Base-by-base conservation (phyloP, 192 early-diverging fungal species). In the Chytriomyces sp. region DNA sequence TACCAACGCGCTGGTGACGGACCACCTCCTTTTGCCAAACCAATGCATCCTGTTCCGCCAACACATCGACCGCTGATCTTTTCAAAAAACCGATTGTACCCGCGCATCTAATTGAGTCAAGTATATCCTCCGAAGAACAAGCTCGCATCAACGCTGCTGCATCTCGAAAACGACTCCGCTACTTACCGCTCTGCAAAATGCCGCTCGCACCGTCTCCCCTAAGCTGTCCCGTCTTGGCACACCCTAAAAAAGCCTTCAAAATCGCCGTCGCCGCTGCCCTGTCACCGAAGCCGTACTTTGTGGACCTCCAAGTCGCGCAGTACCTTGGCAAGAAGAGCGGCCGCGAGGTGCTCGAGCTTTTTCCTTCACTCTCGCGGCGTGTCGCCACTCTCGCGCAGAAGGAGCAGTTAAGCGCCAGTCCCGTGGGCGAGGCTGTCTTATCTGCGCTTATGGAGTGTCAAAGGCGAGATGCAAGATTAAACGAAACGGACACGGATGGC, bases 281-380 rank as follows among this genome's bases (percentile, higher is more conserved):
- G 14, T 49, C 44, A 49, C 12, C 12, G 44, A 12, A 49, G 22
- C 22, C 22, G 14, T 70, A 59, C 30, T 70, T 84, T 32, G 40
- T 81, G 17, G 85, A 87, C 64, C 55, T 84, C 32, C 85, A 87
- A 64, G 41, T 87, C 10, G 82, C 76, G 25, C 73, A 82, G 3
- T 74, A 76, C 39, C 64, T 84, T 30, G 83, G 83, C 4, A 57
- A 73, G 53, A 52, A 72, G 37, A 74, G 75, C 32, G 79, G 79
- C 8, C 70, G 77, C 12, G 77, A 75, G 22, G 69, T 85, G 1
- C 57, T 83, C 26, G 82, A 85, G 5, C 39, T 41, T 59, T 76
- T 75, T 60, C 85, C 81, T 5, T 4, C 38, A 22, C 56, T 85
- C 12, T 12, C 22, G 3, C 40, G 62, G 5, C 75, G 82, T n/a